Evolutionary conservation across 2,329 filamentous ascomycete genomes (phyloP), one percentile per base, ranked within the genome.

Genomic region (Plenodomus tracheiphilus): DNA sequence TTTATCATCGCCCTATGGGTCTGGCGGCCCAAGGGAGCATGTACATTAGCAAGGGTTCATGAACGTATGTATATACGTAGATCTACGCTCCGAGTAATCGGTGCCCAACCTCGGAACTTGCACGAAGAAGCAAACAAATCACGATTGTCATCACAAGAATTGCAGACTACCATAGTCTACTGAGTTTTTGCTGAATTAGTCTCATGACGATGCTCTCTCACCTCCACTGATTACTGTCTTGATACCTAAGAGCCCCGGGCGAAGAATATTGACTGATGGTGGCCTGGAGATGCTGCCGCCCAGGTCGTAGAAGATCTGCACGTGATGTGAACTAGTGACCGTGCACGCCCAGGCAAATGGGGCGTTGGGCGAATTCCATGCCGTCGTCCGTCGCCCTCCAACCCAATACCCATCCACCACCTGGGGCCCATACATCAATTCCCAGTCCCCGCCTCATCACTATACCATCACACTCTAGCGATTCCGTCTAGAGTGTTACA

Each of bases 391-490:
- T 58, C 51, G 43, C 45, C 53, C 47, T 45, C 49, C 42, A 32
- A 32, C 28, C 13, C 55, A 37, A 10, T 13, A 43, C 49, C 53
- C 52, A 57, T 48, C 56, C 53, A 61, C 48, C 58, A 53, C 53
- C 43, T 47, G 50, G 59, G 52, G 51, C 54, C 40, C 47, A 39
- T 49, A 54, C 52, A 60, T 62, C 58, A 53, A 51, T 48, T 41
- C 41, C n/a, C 53, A 44, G 37, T 47, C 49, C 46, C 47, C 49
- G 49, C 47, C 41, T 54, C 60, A 62, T 64, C 53, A 56, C 51
- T 55, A 60, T 55, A 17, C 51, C 37, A 43, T 44, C 41, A 28
- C 47, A 41, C 51, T 53, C 41, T 49, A 49, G 58, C 50, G 45
- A 49, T 25, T 52, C 42, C 43, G 54, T 49, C 50, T 41, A 42